Evolutionary conservation across 2,329 filamentous ascomycete genomes (phyloP), one percentile per base, ranked within the genome.

Genomic region (Penicillium concentricum): DNA sequence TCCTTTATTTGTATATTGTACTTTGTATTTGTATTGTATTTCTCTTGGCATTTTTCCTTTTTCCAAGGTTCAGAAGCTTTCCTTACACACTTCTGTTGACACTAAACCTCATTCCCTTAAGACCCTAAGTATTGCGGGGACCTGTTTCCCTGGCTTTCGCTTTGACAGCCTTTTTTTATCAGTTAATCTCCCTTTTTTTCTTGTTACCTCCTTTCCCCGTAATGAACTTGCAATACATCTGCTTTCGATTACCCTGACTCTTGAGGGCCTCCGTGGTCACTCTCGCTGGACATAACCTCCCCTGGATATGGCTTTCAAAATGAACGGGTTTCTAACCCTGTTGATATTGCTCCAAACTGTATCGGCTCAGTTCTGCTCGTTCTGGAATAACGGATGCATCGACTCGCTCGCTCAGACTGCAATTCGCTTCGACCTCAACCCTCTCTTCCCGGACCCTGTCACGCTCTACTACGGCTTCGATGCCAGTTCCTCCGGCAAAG

Each of bases 341-440:
- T 34, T 68, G 28, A 22, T 67, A n/a, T 48, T 68, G 4, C 47
- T 67, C 4, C 67, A 61, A 20, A 52, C 60, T 24, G 56, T 54
- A 39, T 55, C 62, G 6, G 70, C 72, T 41, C 69, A 73, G 46
- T 62, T 72, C 41, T 76, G 73, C 51, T 68, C 67, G 5, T 76
- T 76, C 48, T 69, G 67, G 64, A 68, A 73, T 51, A 61, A 51
- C 13, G 68, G 61, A 20, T 76, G 73, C 56, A 68, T 76, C 57
- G 73, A 76, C 54, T 68, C 73, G 5, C 61, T 75, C 16, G 73
- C 73, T 44, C 73, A 76, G 57, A 71, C 69, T 5, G 71, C 73
- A 22, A 61, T 74, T 16, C 58, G 66, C 20, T 64, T 76, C 44
- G 56, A 61, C 5, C 73, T 75, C 43, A 59, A 65, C n/a, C 71